Percentiles rank a stretch among this genome's conserved stretches.
phyloP scores from a whole-genome alignment of 2,329 filamentous ascomycete species.

The Botryotinia narcissicola region DNA sequence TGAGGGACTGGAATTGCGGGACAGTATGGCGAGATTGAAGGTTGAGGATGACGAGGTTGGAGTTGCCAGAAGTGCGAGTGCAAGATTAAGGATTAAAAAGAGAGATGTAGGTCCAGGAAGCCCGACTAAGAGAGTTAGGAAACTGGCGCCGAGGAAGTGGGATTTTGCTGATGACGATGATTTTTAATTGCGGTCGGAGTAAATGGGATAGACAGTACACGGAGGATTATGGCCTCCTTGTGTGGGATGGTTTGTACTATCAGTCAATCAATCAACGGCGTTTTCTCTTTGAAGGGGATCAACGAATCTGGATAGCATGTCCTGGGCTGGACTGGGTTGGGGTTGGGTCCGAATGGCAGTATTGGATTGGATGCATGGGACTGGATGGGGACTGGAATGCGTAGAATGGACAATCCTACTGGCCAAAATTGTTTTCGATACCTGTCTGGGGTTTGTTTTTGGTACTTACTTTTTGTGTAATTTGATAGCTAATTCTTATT shows the following conservation, averaged over 20 bases:
- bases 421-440: conserved; percentile 6
- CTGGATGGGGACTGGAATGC: not conserved
- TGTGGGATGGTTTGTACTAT: not conserved
- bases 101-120: conserved; percentile 15
- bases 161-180: conserved; percentile 35
- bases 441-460: not conserved
- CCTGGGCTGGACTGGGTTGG: not conserved
- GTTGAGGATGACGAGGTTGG: conserved; percentile 9
- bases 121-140: conserved; percentile 36
- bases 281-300: not conserved
- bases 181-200: conserved; percentile 18
- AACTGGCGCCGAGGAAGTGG: conserved; percentile 36
- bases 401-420: not conserved
- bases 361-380: not conserved
- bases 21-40: conserved; percentile 5
- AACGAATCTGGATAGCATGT: not conserved
- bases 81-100: conserved; percentile 7
- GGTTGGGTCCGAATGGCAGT: not conserved
- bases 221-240: not conserved
- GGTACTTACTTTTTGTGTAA: not conserved
- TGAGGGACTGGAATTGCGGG: conserved; percentile 17
- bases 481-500: not conserved
- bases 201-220: not conserved
- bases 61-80: not conserved
- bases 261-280: not conserved